Evolutionary conservation across 2,329 filamentous ascomycete species (phyloP).

Genomic region (Clonostachys rosea): DNA sequence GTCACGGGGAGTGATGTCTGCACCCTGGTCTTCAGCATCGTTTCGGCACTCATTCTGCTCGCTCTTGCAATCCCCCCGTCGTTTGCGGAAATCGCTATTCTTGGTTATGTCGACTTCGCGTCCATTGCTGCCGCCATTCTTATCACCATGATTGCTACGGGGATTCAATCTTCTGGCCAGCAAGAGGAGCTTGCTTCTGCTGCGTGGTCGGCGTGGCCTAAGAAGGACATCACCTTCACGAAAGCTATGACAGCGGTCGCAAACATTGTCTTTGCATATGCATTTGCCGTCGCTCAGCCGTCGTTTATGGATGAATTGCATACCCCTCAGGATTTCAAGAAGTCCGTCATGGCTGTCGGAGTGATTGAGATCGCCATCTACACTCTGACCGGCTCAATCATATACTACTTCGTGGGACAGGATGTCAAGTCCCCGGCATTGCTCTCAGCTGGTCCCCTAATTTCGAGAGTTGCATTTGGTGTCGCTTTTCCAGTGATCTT

Average conservation of each 20-base stretch:
- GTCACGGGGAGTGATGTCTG: slow-evolving; percentile 51
- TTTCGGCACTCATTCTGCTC: slow-evolving; percentile 40
- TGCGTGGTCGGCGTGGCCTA: slow-evolving; percentile 40
- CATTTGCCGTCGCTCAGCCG: slow-evolving; percentile 47
- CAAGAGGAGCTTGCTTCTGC: slow-evolving; percentile 22
- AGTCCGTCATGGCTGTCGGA: slow-evolving; percentile 59
- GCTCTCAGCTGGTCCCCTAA: slow-evolving; percentile 51
- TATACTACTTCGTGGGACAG: slow-evolving; percentile 65
- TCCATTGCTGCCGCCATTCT: slow-evolving; percentile 61
- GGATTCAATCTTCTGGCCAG: slow-evolving; percentile 29
- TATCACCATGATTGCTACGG: slow-evolving; percentile 63
- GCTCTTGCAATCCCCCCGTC: slow-evolving; percentile 40
- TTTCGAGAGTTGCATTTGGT: slow-evolving; percentile 66
- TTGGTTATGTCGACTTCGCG: slow-evolving; percentile 51
- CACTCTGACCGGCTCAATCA: slow-evolving; percentile 59
- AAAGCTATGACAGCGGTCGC: slow-evolving; percentile 57
- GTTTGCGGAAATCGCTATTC: slow-evolving; percentile 42
- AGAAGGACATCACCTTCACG: slow-evolving; percentile 38
- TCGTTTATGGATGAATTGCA: slow-evolving; percentile 48
- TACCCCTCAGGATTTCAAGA: slow-evolving; percentile 37
- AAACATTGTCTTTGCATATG: slow-evolving; percentile 70
- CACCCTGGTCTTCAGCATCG: slow-evolving; percentile 37
- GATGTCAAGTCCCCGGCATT: slow-evolving; percentile 64
- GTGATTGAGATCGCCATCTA: slow-evolving; percentile 61
- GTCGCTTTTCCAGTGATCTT: slow-evolving; percentile 69